phyloP scores from a whole-genome alignment of 2,329 filamentous ascomycete genomes.

The Sporothrix brunneoviolacea region DNA sequence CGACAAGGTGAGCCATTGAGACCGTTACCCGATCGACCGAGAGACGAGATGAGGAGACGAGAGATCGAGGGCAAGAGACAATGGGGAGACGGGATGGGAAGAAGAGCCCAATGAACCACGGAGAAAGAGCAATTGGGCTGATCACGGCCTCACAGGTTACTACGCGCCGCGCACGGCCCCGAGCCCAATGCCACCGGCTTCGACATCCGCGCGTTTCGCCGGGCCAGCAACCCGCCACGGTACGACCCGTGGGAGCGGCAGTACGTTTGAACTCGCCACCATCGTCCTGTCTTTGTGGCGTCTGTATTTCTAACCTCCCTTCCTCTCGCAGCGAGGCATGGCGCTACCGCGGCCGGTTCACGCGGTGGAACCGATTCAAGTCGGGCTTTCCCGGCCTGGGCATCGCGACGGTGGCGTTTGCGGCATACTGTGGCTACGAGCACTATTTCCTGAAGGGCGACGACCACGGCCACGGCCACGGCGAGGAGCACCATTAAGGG shows the following conservation, averaged over 20 bases:
- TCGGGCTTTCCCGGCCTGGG: constrained; percentile 82
- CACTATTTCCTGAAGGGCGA: constrained; percentile 71
- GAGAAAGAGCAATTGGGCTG: too few relatives aligned
- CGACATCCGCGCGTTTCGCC: constrained; percentile 73
- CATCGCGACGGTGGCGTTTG: constrained; percentile 86
- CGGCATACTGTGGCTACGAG: constrained; percentile 83
- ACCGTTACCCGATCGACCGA: too few relatives aligned
- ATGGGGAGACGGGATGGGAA: neutral
- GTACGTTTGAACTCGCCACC: constrained; percentile 50
- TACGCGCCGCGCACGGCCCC: constrained; percentile 44
- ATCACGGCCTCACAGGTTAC: constrained; percentile 33
- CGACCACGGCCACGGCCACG: constrained; percentile 52
- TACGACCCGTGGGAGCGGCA: constrained; percentile 62
- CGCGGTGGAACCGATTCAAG: constrained; percentile 83
- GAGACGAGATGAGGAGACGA: neutral
- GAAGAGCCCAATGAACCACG: too few relatives aligned
- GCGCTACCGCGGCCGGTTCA: constrained; percentile 87
- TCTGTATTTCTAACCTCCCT: neutral
- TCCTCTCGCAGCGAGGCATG: constrained; percentile 68
- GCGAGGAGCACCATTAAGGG: constrained; percentile 49
- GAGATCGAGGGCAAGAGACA: neutral
- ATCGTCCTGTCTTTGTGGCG: neutral
- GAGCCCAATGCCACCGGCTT: constrained; percentile 86
- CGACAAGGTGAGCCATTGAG: constrained; percentile 27
- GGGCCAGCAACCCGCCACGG: constrained; percentile 55